Evolutionary conservation across 768 basidiomycete species (phyloP), one percentile per base, ranked within the genome.

Genomic region (Tephrocybe sp.): DNA sequence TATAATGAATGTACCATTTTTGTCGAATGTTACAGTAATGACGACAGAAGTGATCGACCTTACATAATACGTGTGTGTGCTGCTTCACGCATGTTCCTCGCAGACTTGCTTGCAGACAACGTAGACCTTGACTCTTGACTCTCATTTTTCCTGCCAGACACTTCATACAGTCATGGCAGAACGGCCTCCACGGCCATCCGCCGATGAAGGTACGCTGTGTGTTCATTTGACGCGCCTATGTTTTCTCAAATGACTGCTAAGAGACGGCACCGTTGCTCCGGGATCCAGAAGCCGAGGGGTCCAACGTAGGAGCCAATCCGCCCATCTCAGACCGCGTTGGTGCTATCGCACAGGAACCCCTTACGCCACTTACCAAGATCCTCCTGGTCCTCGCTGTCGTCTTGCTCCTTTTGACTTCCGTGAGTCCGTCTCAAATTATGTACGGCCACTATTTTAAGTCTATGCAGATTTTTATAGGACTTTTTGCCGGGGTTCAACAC

Each of bases 401-500:
- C 22, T 76, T 99, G 41, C 76, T 98, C 12, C 77, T 98, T 40
- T 76, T 92, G 42, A 84, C 82, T 57, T 88, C 90, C 6, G 77
- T 79, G 54, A 54, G 74, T 65, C 4, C 2, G 9, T 12, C 31
- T 4, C 9, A 26, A 34, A 33, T 39, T 5, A 26, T 33, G 12
- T 30, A 31, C 10, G 4, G 9, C 7, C 9, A 19, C n/a, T 39
- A 35, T n/a, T 8, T 38, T 39, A 36, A 39, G 1, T 16, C 38
- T 43, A 10, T 23, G 34, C 34, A 80, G 79, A 77, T 91, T n/a
- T 95, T 96, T 68, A 85, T 95, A 54, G 96, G 96, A 9, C 74
- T 99, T 4, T 98, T 94, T 66, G 87, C 92, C 30, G 97, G 97
- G 9, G 85, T 87, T 1, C 83, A 92, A 64, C 87, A 89, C 62